Conservation (phyloP, 2,329 filamentous ascomycete genomes). For the Sclerotinia trifoliorum region DNA sequence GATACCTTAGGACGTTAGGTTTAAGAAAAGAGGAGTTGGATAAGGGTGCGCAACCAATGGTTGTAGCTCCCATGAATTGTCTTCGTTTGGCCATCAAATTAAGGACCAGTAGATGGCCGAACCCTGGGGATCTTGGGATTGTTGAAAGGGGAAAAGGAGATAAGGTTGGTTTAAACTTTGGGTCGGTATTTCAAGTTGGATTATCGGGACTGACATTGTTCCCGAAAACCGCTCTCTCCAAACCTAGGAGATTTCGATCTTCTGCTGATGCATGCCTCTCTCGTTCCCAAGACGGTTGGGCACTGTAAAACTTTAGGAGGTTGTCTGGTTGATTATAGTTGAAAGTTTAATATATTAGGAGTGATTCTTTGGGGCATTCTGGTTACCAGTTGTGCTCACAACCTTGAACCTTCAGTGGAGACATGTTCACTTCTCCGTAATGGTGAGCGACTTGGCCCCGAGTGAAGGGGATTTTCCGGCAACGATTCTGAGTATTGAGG, state of each 20-base stretch:
- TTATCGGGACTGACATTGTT: background rate
- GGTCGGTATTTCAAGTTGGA: background rate
- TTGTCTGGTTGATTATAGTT: slow-evolving; percentile 5
- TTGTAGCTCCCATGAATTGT: background rate
- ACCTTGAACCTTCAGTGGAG: background rate
- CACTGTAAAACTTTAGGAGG: background rate
- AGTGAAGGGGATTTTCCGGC: background rate
- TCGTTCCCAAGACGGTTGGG: background rate
- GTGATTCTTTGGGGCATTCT: background rate
- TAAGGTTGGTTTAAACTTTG: no score
- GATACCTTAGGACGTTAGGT: background rate
- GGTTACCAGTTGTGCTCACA: background rate
- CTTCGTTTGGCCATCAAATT: background rate
- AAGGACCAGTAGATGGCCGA: background rate
- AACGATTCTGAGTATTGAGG: background rate
- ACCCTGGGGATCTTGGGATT: no score
- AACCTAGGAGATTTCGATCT: background rate
- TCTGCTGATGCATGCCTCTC: background rate
- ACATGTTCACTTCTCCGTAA: background rate
- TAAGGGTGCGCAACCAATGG: background rate
- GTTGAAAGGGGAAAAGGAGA: background rate
- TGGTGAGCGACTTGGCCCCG: background rate
- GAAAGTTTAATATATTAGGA: slow-evolving; percentile 7
- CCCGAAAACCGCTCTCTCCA: background rate
- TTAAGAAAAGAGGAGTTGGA: background rate